Evolutionary conservation across 257 asterid species (phyloP), one percentile per base, ranked within the genome.

Genomic region (Paraleonurus japonicus): DNA sequence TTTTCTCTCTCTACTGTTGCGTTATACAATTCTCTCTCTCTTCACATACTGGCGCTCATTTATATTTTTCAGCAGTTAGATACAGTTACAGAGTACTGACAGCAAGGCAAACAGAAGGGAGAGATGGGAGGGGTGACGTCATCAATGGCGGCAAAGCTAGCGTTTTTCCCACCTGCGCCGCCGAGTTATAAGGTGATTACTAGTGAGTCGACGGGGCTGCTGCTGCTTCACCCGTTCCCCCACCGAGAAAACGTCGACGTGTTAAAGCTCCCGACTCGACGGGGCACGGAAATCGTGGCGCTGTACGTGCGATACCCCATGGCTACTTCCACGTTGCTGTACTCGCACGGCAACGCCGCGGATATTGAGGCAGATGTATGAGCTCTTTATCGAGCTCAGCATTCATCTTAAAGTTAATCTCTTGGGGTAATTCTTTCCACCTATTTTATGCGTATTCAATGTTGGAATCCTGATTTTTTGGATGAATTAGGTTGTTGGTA

Each of bases 331-430:
- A 92, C 98, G 60, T 59, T 92, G 75, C 93, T 92, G 37, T 92
- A 92, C 74, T 92, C 98, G 39, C 98, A 92, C 76, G 98, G 98
- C 5, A 92, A 92, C 80, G 98, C 98, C 19, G 96, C 96, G 55
- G 98, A 92, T 83, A 43, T 90, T n/a, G 96, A n/a, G 98, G 0
- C 98, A 92, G 89, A 90, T 90, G 96, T 92, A 90, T 61, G 96
- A 92, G 89, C 96, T 92, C 61, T 90, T 92, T 17, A 59, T 88
- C 47, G 95, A 92, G 96, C 92, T 92, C 72, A 90, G 96, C 74
- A 85, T 90, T 84, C 98, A 90, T 60, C 91, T 92, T 74, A 85
- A 87, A 76, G 96, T 90, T 63, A 92, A 92, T 83, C 87, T 92
- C 35, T 55, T 92, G 85, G 96, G 96, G 98, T 92, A 87, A 79